Evolutionary conservation across 257 asterid genomes (phyloP).

Genomic region (Solanum virginianum): DNA sequence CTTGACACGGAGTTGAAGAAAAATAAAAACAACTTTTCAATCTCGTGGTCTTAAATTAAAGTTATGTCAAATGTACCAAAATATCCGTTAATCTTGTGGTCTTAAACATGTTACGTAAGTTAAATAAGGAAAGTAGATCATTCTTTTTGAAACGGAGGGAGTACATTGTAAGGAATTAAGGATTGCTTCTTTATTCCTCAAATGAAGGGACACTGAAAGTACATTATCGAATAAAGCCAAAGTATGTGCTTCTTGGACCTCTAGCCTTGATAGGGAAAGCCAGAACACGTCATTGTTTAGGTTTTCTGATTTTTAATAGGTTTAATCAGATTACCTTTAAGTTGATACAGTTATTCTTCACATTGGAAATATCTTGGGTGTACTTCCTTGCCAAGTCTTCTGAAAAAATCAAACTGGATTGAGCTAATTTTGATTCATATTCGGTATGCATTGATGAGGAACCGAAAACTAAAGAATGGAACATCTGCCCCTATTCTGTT

Average conservation of each 20-base stretch:
- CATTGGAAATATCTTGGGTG: constrained; percentile 26
- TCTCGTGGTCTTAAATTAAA: too few species aligned
- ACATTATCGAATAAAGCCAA: background rate
- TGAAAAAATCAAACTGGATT: constrained; percentile 1
- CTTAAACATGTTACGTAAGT: too few species aligned
- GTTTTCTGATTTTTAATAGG: background rate
- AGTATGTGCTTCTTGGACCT: background rate
- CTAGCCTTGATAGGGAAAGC: background rate
- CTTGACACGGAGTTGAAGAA: too few species aligned
- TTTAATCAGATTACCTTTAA: constrained; percentile 26
- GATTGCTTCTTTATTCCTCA: background rate
- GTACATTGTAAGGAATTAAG: too few species aligned
- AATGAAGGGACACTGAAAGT: background rate
- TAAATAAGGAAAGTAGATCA: too few species aligned
- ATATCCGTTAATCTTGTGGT: too few species aligned
- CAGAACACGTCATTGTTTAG: background rate
- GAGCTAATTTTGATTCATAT: background rate
- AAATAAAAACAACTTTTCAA: too few species aligned
- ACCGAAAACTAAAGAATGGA: background rate
- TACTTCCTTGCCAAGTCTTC: constrained; percentile 68
- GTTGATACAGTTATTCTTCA: constrained; percentile 22
- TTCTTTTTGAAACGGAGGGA: too few species aligned
- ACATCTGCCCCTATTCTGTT: background rate
- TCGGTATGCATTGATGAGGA: background rate
- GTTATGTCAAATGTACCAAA: too few species aligned